Conservation (phyloP, 2,329 filamentous ascomycete species). For the Penicillium sp. region DNA sequence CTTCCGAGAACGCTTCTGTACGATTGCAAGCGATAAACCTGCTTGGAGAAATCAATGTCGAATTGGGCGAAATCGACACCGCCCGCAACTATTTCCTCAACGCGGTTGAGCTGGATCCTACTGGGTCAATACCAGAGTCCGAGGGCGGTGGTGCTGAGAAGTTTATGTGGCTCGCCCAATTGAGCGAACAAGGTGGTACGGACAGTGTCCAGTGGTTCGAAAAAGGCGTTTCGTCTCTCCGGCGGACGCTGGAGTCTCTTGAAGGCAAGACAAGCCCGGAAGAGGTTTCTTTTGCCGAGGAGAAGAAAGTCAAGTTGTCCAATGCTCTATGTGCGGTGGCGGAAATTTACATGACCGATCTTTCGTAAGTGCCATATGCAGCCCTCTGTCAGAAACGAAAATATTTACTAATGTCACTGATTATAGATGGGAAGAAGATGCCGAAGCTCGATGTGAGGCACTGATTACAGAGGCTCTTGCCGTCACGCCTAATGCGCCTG, state of each 20-base stretch:
- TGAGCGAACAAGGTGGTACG: constrained; percentile 60
- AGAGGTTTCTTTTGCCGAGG: constrained; percentile 47
- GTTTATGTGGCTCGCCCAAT: constrained; percentile 88
- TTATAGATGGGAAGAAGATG: constrained; percentile 69
- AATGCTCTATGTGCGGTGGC: constrained; percentile 90
- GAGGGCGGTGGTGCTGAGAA: constrained; percentile 83
- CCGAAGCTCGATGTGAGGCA: constrained; percentile 78
- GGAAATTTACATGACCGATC: constrained; percentile 98
- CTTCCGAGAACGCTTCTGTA: constrained; percentile 30
- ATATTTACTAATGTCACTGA: constrained; percentile 10
- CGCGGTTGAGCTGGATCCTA: constrained; percentile 69
- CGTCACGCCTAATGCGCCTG: constrained; percentile 71
- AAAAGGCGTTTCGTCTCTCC: constrained; percentile 62
- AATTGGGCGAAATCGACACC: constrained; percentile 71
- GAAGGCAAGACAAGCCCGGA: constrained; percentile 44
- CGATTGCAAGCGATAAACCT: constrained; percentile 61
- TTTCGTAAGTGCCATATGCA: constrained; percentile 55
- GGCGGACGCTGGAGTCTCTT: constrained; percentile 62
- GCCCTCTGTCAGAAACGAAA: neutral
- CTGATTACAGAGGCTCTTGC: constrained; percentile 87
- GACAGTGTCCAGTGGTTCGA: constrained; percentile 59
- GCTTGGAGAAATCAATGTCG: constrained; percentile 74
- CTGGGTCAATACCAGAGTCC: constrained; percentile 64
- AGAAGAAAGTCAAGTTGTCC: constrained; percentile 75
- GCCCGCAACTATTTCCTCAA: constrained; percentile 67